Base-by-base conservation (phyloP, 768 basidiomycete species). In the Leccinum subtestaceum region DNA sequence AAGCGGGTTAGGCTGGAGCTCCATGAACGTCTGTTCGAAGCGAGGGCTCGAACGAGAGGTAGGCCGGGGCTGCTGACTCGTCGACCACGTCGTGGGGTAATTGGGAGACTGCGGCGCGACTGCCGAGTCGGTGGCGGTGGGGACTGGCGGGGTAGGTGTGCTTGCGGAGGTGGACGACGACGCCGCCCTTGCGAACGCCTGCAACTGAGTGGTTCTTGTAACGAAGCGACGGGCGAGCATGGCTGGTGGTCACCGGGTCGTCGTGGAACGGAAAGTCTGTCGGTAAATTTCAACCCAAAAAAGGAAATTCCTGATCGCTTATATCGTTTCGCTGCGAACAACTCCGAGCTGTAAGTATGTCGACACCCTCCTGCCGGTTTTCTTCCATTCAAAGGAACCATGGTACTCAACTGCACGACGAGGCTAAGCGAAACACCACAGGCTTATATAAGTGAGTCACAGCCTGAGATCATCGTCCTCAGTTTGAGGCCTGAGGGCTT, bases 11-110 rank as follows among this genome's bases (percentile, higher is more conserved):
- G 97, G 96, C 73, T 99, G 97, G 57, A 93, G 79, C 45, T 86
- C 86, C 82, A 95, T 85, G 38, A 75, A 77, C 29, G 92, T 93
- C 77, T 98, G 97, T 77, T 98, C 96, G 71, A 98, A 97, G 19
- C 95, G 86, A 13, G 95, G 88, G 55, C 85, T 83, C 11, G 83
- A 82, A 23, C 74, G 76, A 51, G 77, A 75, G 15, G 74, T 77
- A 10, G 86, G 86, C 55, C 93, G 88, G 9, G 86, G 78, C 40
- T 77, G 82, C 76, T 98, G 96, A 67, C 74, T 87, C 19, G 87
- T 85, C 2, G 93, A 92, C 95, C 95, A 98, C 63, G 89, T 89
- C 38, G 81, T 72, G 5, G 88, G 76, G 65, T 83, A 81, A 76
- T 98, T 97, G 60, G 96, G 93, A 5, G 95, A 81, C 77, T 98